phyloP scores from a whole-genome alignment of 805 yeast genomes.

The Komagataella mondaviorum region DNA sequence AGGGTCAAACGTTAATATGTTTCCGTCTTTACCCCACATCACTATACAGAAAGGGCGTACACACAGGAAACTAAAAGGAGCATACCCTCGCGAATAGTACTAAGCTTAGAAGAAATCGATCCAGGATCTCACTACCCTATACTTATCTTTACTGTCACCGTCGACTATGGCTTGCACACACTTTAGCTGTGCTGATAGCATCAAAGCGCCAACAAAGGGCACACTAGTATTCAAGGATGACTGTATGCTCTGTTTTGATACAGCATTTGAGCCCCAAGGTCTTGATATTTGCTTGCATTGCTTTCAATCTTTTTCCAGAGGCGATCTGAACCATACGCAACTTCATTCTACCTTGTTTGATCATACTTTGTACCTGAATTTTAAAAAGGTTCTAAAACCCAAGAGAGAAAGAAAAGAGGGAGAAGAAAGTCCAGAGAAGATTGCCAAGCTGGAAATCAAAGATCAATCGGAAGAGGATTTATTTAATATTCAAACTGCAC shows the following conservation, averaged over 20 bases:
- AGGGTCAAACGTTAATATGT: too few relatives aligned
- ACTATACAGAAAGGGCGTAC: neutral
- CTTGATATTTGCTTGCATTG: constrained; percentile 67
- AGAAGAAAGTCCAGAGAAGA: constrained; percentile 25
- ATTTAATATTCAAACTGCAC: constrained; percentile 29
- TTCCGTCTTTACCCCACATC: neutral
- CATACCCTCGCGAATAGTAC: too few relatives aligned
- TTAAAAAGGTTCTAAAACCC: constrained; percentile 37
- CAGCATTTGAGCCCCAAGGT: constrained; percentile 41
- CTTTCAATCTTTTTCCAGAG: constrained; percentile 54
- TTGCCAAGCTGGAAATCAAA: constrained; percentile 54
- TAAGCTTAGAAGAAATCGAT: too few relatives aligned
- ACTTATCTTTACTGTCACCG: neutral
- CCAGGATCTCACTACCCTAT: too few relatives aligned
- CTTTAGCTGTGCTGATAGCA: neutral
- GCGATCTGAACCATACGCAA: constrained; percentile 32
- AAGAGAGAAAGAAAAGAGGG: constrained; percentile 11
- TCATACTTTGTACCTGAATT: constrained; percentile 48
- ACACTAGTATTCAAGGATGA: constrained; percentile 67
- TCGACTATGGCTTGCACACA: neutral
- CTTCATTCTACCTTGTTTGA: constrained; percentile 39
- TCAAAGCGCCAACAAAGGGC: neutral
- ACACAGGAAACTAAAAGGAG: too few relatives aligned
- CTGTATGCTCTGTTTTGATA: constrained; percentile 76
- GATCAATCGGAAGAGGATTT: constrained; percentile 51